Evolutionary conservation across 306 rosid species (phyloP), one percentile per base, ranked within the genome.

Genomic region (Arachis hypogaea): DNA sequence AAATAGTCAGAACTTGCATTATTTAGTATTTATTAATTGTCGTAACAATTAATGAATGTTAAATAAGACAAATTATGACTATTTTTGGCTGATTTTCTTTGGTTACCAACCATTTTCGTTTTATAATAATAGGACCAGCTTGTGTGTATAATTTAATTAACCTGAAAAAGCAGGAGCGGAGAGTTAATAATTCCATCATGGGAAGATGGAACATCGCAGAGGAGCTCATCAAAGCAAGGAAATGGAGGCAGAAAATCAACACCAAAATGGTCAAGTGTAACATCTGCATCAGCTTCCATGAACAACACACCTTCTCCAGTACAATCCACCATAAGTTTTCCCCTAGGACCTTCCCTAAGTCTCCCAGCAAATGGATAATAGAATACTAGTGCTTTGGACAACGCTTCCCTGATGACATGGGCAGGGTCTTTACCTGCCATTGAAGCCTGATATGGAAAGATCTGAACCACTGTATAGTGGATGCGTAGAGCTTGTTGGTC

Each of bases 291-390:
- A 42, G 72, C 78, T 29, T 79, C 89, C 22, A 79, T 67, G 58
- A 85, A 85, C 70, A 85, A 3, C 3, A 85, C 63, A 3, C 89
- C 89, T 68, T 85, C 82, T 3, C 30, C 86, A 7, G 69, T 82
- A 68, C 89, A 85, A 41, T 79, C 89, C 73, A 85, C 85, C 40
- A 68, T 42, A 4, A 80, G 64, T 51, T 69, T 77, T 0, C 63
- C 64, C 11, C 9, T 22, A 60, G 56, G 46, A 55, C 58, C 66
- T 69, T 77, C 65, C 22, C 60, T 77, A 42, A 75, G 9, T 44
- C 79, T 75, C 11, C 79, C 79, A 0, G 59, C 79, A 0, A 75
- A 5, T 33, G 79, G 76, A 11, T 69, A 77, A 38, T 61, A 77
- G 40, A 68, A 59, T 46, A 68, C 63, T 33, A 76, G 62, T 59